Conservation (phyloP, 2,329 filamentous ascomycete genomes). For the Harringtonia lauricola region DNA sequence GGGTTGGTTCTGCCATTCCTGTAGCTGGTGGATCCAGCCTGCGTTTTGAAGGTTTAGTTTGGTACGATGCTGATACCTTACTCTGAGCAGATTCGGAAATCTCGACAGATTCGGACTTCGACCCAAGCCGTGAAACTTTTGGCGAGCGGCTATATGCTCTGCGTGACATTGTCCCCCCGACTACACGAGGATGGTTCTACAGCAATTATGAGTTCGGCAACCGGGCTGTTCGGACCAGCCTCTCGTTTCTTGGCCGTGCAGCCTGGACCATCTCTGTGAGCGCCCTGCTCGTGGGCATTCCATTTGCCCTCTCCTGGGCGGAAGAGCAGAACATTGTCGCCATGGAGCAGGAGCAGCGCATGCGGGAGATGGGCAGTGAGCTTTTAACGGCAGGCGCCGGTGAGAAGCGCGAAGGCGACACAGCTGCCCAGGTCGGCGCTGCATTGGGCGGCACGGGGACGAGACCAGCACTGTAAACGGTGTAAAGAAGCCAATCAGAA, state of each 20-base stretch:
- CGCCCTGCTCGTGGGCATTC: constrained; percentile 80
- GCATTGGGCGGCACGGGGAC: constrained; percentile 34
- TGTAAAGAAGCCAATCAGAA: neutral
- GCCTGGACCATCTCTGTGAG: constrained; percentile 88
- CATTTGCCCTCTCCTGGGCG: constrained; percentile 82
- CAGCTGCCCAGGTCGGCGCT: constrained; percentile 37
- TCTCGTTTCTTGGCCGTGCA: constrained; percentile 70
- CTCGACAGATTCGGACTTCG: constrained; percentile 66
- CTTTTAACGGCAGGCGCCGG: constrained; percentile 40
- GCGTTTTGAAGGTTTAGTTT: too few species aligned
- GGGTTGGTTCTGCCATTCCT: neutral
- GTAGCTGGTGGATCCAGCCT: neutral
- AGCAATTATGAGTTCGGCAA: constrained; percentile 45
- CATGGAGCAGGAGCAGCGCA: constrained; percentile 95
- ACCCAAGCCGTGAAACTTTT: constrained; percentile 46
- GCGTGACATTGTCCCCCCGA: constrained; percentile 65
- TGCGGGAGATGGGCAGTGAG: constrained; percentile 85
- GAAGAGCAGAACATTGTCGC: constrained; percentile 96
- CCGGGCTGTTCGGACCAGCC: constrained; percentile 45
- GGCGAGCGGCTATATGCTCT: constrained; percentile 61
- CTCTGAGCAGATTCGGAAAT: constrained; percentile 60
- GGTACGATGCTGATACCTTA: too few species aligned
- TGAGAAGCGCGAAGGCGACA: constrained; percentile 21
- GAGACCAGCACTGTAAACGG: constrained; percentile 36
- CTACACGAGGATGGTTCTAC: constrained; percentile 57